These are phyloP conservation scores for Aspergillus sp. DNA, from an alignment of 2,329 filamentous ascomycete genomes.

Conservation along the genomic window DNA sequence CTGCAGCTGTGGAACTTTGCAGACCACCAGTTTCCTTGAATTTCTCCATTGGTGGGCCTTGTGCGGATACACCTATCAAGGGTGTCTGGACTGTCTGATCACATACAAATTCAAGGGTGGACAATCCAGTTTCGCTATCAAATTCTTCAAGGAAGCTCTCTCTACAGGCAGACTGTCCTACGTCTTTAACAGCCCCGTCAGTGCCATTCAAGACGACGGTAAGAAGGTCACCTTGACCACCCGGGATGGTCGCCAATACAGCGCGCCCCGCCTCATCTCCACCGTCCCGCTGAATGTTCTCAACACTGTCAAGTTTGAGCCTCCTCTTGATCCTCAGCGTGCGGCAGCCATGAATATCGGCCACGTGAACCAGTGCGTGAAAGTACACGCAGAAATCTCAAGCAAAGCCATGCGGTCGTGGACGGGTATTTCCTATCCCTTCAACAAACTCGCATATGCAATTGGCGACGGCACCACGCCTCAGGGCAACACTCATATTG, in stretches of 20 bases:
- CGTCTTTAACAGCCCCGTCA: constrained; percentile 41
- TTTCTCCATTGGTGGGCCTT: constrained; percentile 52
- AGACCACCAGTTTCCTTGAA: constrained; percentile 48
- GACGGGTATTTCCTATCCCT: constrained; percentile 45
- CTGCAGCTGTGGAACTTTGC: constrained; percentile 44
- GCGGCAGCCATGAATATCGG: constrained; percentile 37
- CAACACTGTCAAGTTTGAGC: constrained; percentile 40
- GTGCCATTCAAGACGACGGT: constrained; percentile 28
- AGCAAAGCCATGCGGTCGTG: constrained; percentile 45
- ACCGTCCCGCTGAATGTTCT: constrained; percentile 49
- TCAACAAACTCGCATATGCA: constrained; percentile 44
- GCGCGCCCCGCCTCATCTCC: constrained; percentile 37
- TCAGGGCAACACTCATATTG: constrained; percentile 49
- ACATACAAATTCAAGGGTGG: constrained; percentile 46
- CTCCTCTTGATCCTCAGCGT: constrained; percentile 38
- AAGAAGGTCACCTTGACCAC: constrained; percentile 35
- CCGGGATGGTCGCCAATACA: constrained; percentile 28
- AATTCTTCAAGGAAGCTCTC: constrained; percentile 47
- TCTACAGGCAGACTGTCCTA: constrained; percentile 41
- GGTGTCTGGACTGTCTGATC: constrained; percentile 40
- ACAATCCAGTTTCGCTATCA: constrained; percentile 47
- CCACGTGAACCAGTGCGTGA: constrained; percentile 48
- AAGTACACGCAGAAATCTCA: constrained; percentile 48
- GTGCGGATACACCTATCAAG: constrained; percentile 41
- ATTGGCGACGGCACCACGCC: constrained; percentile 48